phyloP scores from a whole-genome alignment of 257 asterid species.

The Rehmannia glutinosa region DNA sequence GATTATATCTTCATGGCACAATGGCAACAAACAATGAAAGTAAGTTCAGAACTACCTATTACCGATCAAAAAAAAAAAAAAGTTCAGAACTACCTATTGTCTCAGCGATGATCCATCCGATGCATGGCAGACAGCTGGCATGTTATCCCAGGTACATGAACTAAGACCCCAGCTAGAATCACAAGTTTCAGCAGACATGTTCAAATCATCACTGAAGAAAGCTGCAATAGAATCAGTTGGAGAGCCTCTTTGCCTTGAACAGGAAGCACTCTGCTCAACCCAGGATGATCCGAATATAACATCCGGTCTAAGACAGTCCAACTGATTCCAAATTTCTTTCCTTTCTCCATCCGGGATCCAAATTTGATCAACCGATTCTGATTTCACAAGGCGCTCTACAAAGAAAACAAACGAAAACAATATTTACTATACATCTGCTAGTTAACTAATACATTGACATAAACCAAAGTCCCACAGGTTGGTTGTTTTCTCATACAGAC shows the following conservation, averaged over 20 bases:
- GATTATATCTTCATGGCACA: not conserved
- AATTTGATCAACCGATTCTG: slow-evolving; percentile 33
- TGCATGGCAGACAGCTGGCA: slow-evolving; percentile 45
- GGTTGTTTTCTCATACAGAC: not conserved
- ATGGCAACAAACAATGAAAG: not conserved
- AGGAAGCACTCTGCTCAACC: slow-evolving; percentile 25
- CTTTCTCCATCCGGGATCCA: slow-evolving; percentile 33
- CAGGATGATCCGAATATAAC: slow-evolving; percentile 50
- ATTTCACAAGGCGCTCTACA: slow-evolving; percentile 35
- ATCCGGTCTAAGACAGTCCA: slow-evolving; percentile 35
- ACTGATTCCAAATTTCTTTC: slow-evolving; percentile 1
- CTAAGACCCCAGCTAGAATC: slow-evolving; percentile 22
- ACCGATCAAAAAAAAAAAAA: too few relatives aligned
- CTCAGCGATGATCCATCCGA: slow-evolving; percentile 25
- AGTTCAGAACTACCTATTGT: too few relatives aligned
- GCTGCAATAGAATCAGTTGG: slow-evolving; percentile 17
- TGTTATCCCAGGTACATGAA: slow-evolving; percentile 43
- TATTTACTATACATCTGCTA: not conserved
- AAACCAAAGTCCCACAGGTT: not conserved
- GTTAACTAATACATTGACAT: not conserved
- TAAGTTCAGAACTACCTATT: not conserved
- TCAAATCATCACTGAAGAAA: slow-evolving; percentile 22
- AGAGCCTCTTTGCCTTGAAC: slow-evolving; percentile 3
- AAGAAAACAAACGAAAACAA: not conserved
- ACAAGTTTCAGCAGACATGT: slow-evolving; percentile 4